Percentiles rank a stretch among this genome's conserved stretches.
Conservation (phyloP, 23 red algal species). For the Gracilaria domingensis region DNA sequence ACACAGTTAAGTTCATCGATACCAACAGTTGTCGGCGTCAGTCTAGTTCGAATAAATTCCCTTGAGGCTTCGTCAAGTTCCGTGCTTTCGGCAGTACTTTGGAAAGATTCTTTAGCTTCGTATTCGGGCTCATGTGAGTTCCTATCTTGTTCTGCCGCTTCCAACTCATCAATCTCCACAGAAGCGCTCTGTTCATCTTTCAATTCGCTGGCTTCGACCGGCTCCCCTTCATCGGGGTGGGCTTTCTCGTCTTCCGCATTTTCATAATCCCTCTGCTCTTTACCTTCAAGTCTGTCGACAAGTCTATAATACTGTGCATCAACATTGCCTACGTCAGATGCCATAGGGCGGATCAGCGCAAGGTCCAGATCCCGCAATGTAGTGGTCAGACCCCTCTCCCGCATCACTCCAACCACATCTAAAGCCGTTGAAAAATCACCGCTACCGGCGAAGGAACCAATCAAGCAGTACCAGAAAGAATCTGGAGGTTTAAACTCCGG, state of each 20-base stretch:
- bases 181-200: too few relatives aligned
- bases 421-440: conserved; percentile 58
- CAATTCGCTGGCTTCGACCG: conserved; percentile 1
- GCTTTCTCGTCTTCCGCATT: background rate
- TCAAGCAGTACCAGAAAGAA: conserved; percentile 65
- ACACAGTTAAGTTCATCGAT: conserved; percentile 74
- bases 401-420: conserved; percentile 60
- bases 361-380: conserved; percentile 52
- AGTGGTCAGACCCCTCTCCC: conserved; percentile 44
- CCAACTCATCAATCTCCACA: background rate
- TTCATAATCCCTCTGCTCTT: background rate
- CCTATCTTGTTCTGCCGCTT: background rate
- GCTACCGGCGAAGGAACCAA: conserved; percentile 46
- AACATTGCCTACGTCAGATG: conserved; percentile 38
- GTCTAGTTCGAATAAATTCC: background rate
- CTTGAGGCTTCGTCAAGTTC: background rate
- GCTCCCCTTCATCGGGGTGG: background rate
- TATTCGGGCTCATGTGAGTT: background rate
- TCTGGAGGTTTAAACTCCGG: conserved; percentile 41
- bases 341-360: conserved; percentile 55
- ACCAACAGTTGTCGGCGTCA: conserved; percentile 28
- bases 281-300: conserved; percentile 33
- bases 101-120: background rate
- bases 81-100: background rate
- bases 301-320: conserved; percentile 68